Conservation (phyloP, 495 filamentous ascomycete species). For the Extremus antarcticus region DNA sequence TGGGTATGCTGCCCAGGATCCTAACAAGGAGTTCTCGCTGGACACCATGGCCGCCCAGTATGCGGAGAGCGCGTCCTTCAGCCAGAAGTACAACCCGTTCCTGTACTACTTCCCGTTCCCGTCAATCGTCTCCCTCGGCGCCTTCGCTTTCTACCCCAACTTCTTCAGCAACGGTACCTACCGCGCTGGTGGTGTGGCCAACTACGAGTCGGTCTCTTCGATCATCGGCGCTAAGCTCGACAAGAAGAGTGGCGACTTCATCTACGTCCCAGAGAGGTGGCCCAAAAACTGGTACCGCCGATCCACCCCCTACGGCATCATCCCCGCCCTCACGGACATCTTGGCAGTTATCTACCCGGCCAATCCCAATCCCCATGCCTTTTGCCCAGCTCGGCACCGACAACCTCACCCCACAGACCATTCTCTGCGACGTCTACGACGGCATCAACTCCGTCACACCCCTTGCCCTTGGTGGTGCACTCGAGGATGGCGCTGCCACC, state of each 20-base stretch:
- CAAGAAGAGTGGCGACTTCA: conserved; percentile 7
- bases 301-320: conserved; percentile 7
- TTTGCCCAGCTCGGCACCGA: background rate
- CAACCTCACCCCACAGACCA: background rate
- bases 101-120: conserved; percentile 29
- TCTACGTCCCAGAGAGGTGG: conserved; percentile 9
- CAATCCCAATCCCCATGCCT: conserved; percentile 1
- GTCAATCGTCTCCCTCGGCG: conserved; percentile 13
- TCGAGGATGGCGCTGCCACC: background rate
- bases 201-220: conserved; percentile 13
- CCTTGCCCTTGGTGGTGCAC: conserved; percentile 5
- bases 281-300: conserved; percentile 13
- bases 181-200: conserved; percentile 6
- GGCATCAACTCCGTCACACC: conserved; percentile 11
- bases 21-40: conserved; percentile 16
- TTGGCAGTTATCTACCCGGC: conserved; percentile 6
- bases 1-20: conserved; percentile 5
- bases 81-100: conserved; percentile 6
- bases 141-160: conserved; percentile 9
- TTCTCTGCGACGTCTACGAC: conserved; percentile 8
- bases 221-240: conserved; percentile 13
- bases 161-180: conserved; percentile 14
- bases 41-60: conserved; percentile 17
- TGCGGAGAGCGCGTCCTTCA: conserved; percentile 17
- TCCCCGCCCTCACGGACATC: conserved; percentile 4